phyloP scores from a whole-genome alignment of 192 early-diverging fungal genomes.

The Coemansia sp. region DNA sequence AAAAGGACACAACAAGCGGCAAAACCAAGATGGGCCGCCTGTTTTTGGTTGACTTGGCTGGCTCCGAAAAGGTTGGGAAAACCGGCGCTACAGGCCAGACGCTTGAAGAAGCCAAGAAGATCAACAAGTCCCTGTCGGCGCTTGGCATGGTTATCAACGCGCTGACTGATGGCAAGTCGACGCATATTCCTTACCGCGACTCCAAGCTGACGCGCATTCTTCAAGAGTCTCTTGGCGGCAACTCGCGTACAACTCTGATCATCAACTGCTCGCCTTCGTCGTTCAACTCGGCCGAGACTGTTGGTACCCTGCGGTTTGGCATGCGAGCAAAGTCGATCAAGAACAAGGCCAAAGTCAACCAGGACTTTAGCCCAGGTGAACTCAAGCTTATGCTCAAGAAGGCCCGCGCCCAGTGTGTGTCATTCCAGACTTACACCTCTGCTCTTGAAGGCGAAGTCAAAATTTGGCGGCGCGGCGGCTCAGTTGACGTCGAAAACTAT shows the following conservation, averaged over 20 bases:
- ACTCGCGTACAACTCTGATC: conserved; percentile 97
- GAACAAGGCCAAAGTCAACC: conserved; percentile 99
- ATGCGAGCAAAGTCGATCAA: conserved; percentile 99
- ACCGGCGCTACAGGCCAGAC: conserved; percentile 98
- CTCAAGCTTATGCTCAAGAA: conserved; percentile 93
- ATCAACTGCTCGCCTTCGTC: conserved; percentile 98
- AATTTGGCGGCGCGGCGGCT: conserved; percentile 81
- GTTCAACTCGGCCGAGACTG: conserved; percentile 94
- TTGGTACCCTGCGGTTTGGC: conserved; percentile 93
- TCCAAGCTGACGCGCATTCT: conserved; percentile 98
- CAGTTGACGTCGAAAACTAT: conserved; percentile 59
- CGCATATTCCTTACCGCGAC: conserved; percentile 97
- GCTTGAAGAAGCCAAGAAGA: conserved; percentile 99
- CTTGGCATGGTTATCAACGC: conserved; percentile 99
- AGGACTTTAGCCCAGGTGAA: conserved; percentile 89
- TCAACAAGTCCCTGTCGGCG: conserved; percentile 96
- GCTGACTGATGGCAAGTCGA: conserved; percentile 97
- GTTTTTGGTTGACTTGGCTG: conserved; percentile 97
- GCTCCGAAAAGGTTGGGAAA: conserved; percentile 96
- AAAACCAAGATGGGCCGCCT: conserved; percentile 87
- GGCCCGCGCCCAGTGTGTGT: conserved; percentile 72
- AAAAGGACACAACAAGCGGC: conserved; percentile 89
- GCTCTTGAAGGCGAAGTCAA: conserved; percentile 85
- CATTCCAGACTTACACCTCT: conserved; percentile 77
- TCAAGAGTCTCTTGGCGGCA: conserved; percentile 99